phyloP scores from a whole-genome alignment of 495 filamentous ascomycete species.

The Annulohypoxylon moriforme region DNA sequence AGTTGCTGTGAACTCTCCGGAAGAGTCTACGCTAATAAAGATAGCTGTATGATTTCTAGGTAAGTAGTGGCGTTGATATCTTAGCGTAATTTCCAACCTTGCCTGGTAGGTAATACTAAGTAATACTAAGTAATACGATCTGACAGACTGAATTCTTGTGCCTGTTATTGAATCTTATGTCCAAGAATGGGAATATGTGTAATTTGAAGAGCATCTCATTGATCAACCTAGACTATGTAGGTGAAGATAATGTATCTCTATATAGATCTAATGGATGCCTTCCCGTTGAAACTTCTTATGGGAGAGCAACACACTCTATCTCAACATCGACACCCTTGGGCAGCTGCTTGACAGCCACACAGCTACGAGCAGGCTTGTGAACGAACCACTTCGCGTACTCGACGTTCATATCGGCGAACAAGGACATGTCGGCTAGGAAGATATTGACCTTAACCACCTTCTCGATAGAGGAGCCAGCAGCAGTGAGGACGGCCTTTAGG shows the following conservation, averaged over 20 bases:
- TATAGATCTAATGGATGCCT: not conserved
- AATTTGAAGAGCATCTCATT: not conserved
- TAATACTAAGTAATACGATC: not conserved
- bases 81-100: not conserved
- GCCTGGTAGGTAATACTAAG: not conserved
- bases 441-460: slow-evolving; percentile 85
- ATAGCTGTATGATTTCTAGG: not conserved
- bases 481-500: slow-evolving; percentile 79
- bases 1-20: not conserved
- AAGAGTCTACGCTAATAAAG: not conserved
- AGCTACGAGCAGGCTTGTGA: slow-evolving; percentile 91
- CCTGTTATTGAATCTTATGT: not conserved
- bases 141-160: not conserved
- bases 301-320: slow-evolving; percentile 90
- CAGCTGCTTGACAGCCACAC: slow-evolving; percentile 88
- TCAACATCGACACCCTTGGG: slow-evolving; percentile 92
- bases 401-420: slow-evolving; percentile 87
- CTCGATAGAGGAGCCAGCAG: slow-evolving; percentile 77
- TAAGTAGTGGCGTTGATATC: not conserved
- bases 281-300: slow-evolving; percentile 50
- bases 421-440: slow-evolving; percentile 86
- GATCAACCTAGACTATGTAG: slow-evolving; percentile 1
- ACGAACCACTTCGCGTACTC: slow-evolving; percentile 89
- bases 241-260: slow-evolving; percentile 6
- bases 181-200: not conserved